Conservation (phyloP, 345 rosid species). For the Rhodomyrtus tomentosa region DNA sequence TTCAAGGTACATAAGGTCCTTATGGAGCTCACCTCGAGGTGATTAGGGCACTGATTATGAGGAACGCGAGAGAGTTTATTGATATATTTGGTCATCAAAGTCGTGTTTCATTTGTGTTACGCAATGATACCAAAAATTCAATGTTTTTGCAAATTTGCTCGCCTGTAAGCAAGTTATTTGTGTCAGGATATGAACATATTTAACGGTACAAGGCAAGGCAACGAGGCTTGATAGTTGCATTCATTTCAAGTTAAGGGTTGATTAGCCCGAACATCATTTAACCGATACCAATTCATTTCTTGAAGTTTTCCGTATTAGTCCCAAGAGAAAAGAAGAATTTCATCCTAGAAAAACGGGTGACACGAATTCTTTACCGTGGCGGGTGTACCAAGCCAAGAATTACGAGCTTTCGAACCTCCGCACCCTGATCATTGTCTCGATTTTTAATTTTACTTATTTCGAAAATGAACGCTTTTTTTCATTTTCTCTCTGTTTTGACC, state of each 20-base stretch:
- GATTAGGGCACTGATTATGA: not conserved
- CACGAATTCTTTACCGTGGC: not conserved
- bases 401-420: not conserved
- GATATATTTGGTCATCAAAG: no score
- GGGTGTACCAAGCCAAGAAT: not conserved
- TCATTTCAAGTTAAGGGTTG: not conserved
- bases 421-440: not conserved
- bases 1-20: rapidly evolving
- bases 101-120: no score
- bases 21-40: not conserved
- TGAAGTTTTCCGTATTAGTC: not conserved
- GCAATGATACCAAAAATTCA: no score
- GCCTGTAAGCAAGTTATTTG: no score
- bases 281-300: not conserved
- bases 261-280: not conserved
- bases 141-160: no score
- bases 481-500: no score
- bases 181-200: no score
- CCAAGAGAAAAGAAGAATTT: not conserved
- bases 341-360: rapidly evolving
- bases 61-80: not conserved
- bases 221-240: no score
- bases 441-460: no score
- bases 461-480: no score
- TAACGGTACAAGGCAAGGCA: no score